Base-by-base conservation (phyloP, 2,329 filamentous ascomycete genomes). In the Trichoderma harzianum region DNA sequence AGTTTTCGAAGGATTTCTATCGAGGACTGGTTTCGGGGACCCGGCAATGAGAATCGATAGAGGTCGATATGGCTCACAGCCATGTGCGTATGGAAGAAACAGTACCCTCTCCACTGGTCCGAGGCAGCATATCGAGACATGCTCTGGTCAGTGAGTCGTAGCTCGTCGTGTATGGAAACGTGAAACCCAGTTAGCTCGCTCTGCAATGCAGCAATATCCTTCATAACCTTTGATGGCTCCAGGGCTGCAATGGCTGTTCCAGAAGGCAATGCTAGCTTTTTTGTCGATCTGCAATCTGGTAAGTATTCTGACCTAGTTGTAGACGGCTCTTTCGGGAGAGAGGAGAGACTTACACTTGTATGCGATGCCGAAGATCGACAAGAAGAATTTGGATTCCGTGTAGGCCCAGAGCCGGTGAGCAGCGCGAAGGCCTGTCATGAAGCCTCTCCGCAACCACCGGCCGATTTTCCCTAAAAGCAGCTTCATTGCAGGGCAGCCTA, bases 11-110 rank as follows among this genome's bases (percentile, higher is more conserved):
- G 74, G 8, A 83, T 74, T 5, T 82, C 79, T 11, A 77, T 72
- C 5, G 78, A 77, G 0, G 78, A 76, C 47, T 78, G 78, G 28
- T 81, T 80, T 16, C 78, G 75, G 1, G 82, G 76, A 0, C 80
- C 80, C 0, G 82, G 82, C 7, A 83, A 74, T 16, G 80, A 78
- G 70, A 83, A 82, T 12, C 82, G 78, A 71, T 84, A 84, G 7
- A 84, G 74, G 36, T 83, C 81, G 14, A 83, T 78, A 68, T 83
- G 80, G 47, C 80, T 77, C 7, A 78, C 77, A 30, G 79, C 79
- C 21, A 83, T 76, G 63, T 79, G 78, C 1, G 78, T 79, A 73
- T 83, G 81, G 30, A 84, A 76, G 73, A 80, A 81, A 36, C 82
- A 77, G 60, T 81, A 83, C 28, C 79, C 80, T 7, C 77, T 74